phyloP scores from a whole-genome alignment of 495 filamentous ascomycete genomes.

The Glonium stellatum region DNA sequence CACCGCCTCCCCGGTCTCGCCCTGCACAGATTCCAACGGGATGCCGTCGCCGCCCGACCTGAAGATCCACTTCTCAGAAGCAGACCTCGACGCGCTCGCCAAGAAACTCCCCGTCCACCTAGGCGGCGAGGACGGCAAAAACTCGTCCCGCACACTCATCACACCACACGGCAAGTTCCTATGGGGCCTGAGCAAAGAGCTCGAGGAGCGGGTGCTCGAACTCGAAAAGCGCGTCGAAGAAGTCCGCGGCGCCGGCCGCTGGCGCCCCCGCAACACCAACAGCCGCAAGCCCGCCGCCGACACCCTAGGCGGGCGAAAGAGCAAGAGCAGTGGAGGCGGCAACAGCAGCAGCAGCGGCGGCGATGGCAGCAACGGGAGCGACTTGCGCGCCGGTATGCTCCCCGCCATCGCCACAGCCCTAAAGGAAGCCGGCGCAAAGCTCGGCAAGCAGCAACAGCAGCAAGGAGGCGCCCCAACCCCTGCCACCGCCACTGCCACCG shows the following conservation, averaged over 20 bases:
- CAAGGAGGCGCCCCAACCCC: too few relatives aligned
- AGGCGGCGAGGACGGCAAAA: constrained; percentile 30
- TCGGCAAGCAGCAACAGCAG: constrained; percentile 10
- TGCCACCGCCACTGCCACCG: constrained; percentile 24
- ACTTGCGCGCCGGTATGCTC: constrained; percentile 10
- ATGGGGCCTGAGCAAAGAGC: constrained; percentile 63
- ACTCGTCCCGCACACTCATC: constrained; percentile 51
- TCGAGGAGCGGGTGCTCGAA: constrained; percentile 69
- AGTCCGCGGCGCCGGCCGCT: constrained; percentile 13
- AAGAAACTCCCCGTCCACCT: constrained; percentile 39
- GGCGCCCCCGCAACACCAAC: constrained; percentile 2
- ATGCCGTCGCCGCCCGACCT: constrained; percentile 17
- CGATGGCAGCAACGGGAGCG: neutral
- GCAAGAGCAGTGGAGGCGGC: neutral
- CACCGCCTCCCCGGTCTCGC: constrained; percentile 5
- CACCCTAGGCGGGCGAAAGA: neutral
- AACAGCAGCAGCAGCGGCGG: too few relatives aligned
- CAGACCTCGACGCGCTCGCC: constrained; percentile 31
- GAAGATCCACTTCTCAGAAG: constrained; percentile 30
- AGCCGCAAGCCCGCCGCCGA: neutral
- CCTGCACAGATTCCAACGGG: neutral
- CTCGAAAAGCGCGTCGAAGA: constrained; percentile 55
- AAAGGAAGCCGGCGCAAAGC: constrained; percentile 24
- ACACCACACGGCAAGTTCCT: constrained; percentile 75
- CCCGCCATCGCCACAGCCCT: constrained; percentile 23